These are phyloP conservation scores for Termitomyces sp. DNA, from an alignment of 768 basidiomycete species.

Conservation along the genomic window DNA sequence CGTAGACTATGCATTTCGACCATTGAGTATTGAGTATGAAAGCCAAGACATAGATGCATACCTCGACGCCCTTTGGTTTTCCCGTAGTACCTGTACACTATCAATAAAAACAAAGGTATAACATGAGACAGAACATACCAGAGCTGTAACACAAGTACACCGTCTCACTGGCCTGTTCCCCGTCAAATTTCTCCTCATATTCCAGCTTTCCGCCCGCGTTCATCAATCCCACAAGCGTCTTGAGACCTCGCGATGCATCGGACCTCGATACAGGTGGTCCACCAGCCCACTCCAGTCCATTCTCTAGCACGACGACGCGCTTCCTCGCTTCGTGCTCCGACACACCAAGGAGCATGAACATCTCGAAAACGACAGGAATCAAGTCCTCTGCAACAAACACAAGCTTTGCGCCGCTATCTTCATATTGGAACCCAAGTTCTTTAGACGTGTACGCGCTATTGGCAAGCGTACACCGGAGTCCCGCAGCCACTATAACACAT, in stretches of 20 bases:
- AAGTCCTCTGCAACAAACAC: slow-evolving; percentile 63
- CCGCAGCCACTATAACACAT: slow-evolving; percentile 45
- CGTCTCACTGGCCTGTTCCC: slow-evolving; percentile 49
- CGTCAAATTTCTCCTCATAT: slow-evolving; percentile 52
- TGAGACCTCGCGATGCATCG: background rate
- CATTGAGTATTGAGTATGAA: background rate
- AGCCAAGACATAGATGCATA: slow-evolving; percentile 9
- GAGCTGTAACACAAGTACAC: slow-evolving; percentile 59
- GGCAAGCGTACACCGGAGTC: slow-evolving; percentile 64
- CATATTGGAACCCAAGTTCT: slow-evolving; percentile 70
- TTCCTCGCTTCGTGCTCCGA: slow-evolving; percentile 39
- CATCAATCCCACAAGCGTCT: slow-evolving; percentile 18
- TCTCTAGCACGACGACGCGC: slow-evolving; percentile 52
- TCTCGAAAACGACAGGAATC: slow-evolving; percentile 46
- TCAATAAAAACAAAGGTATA: background rate
- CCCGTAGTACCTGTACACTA: slow-evolving; percentile 61
- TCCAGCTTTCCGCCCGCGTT: slow-evolving; percentile 42
- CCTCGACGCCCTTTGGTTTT: slow-evolving; percentile 65
- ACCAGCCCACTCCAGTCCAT: slow-evolving; percentile 40
- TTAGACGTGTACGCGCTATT: slow-evolving; percentile 63
- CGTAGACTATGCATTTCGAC: slow-evolving; percentile 37
- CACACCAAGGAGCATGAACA: slow-evolving; percentile 47
- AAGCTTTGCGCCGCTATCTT: slow-evolving; percentile 56
- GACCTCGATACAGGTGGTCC: slow-evolving; percentile 22
- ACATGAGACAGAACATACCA: slow-evolving; percentile 9